Conservation (phyloP, 345 rosid genomes). For the Gossypium turneri region DNA sequence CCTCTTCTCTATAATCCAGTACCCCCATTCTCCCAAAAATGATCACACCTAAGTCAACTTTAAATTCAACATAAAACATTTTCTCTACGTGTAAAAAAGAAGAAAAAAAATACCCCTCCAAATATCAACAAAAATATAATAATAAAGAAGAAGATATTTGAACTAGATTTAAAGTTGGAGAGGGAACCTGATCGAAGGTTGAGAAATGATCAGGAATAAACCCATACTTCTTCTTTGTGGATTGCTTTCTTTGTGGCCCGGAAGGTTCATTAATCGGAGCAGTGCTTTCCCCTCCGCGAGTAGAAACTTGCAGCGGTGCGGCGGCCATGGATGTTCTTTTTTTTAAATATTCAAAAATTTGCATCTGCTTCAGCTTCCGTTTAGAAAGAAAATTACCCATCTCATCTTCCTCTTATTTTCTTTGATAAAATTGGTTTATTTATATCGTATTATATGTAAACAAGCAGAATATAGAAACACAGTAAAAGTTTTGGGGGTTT, state of each 20-base stretch:
- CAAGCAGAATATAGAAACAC: neutral
- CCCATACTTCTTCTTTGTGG: constrained; percentile 29
- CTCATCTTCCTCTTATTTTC: neutral
- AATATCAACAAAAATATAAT: neutral
- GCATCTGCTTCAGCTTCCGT: neutral
- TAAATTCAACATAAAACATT: too few relatives aligned
- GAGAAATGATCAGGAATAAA: constrained; percentile 37
- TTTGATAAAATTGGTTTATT: neutral
- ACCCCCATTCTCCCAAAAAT: too few relatives aligned
- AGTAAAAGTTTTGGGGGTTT: neutral
- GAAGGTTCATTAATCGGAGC: neutral
- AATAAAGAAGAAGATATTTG: neutral
- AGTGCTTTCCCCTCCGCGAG: neutral
- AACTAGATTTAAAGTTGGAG: neutral
- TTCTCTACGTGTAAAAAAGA: too few relatives aligned
- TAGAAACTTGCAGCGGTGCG: too few relatives aligned
- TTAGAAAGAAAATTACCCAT: constrained; percentile 4
- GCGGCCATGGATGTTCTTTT: neutral
- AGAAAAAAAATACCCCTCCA: neutral
- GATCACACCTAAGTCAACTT: too few relatives aligned
- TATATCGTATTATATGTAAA: neutral
- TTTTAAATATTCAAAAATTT: neutral
- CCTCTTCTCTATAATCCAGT: too few relatives aligned
- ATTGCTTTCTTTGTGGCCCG: neutral
- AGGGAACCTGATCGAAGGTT: constrained; percentile 36